A percentile compares a stretch with the other conserved stretches of the same genome.
These are phyloP conservation scores for Pseudevernia furfuracea DNA, from an alignment of 495 filamentous ascomycete species.

Conservation along the genomic window DNA sequence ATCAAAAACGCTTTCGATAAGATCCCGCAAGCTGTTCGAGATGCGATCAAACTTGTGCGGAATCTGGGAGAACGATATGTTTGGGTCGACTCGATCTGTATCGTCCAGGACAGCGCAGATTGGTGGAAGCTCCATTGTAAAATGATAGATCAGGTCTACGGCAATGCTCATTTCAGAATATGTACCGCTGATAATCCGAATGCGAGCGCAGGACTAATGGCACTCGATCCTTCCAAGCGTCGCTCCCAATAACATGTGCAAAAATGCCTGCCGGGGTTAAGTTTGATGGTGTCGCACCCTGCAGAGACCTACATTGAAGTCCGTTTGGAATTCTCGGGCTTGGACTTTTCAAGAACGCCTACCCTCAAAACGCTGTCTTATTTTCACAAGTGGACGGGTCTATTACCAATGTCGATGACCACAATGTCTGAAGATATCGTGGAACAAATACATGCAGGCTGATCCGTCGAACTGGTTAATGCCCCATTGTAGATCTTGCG, in stretches of 20 bases:
- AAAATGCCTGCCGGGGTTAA: slow-evolving; percentile 7
- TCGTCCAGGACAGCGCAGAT: too few relatives aligned
- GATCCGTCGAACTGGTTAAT: slow-evolving; percentile 9
- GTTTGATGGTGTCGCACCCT: slow-evolving; percentile 7
- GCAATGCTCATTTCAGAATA: too few relatives aligned
- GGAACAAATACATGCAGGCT: slow-evolving; percentile 4
- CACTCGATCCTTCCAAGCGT: too few relatives aligned
- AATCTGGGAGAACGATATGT: too few relatives aligned
- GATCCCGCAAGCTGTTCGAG: too few relatives aligned
- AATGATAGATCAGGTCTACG: too few relatives aligned
- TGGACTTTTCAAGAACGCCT: slow-evolving; percentile 14
- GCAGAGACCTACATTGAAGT: slow-evolving; percentile 7
- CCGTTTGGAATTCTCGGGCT: slow-evolving; percentile 6
- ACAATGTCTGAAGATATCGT: slow-evolving; percentile 12
- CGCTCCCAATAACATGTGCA: too few relatives aligned
- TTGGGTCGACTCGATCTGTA: too few relatives aligned
- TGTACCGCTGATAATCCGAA: too few relatives aligned
- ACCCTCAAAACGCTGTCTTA: slow-evolving; percentile 7
- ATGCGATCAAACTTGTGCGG: too few relatives aligned
- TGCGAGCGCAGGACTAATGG: slow-evolving; percentile 6
- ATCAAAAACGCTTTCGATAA: too few relatives aligned
- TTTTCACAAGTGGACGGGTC: slow-evolving; percentile 1
- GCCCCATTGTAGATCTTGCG: slow-evolving; percentile 8
- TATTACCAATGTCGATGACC: slow-evolving; percentile 12
- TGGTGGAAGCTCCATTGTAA: too few relatives aligned